Base-by-base conservation (phyloP, 106 monocot species). In the Chionographis japonica region DNA sequence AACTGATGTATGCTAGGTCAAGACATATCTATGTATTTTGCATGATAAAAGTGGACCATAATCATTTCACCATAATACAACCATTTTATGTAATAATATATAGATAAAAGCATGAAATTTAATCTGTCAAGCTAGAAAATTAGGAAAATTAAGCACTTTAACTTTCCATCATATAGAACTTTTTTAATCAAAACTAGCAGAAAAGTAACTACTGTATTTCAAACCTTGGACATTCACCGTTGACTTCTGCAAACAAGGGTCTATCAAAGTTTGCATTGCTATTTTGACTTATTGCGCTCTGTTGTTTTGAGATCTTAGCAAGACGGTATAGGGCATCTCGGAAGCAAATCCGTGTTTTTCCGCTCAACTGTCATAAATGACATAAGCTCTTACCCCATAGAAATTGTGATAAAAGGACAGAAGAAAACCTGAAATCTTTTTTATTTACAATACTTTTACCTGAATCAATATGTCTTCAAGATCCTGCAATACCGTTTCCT, bases 311-410 rank as follows among this genome's bases (percentile, higher is more conserved):
- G 52, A 39, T 65, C n/a, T 58, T 52, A 39, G 78, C 78, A 60
- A 78, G 78, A 13, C 78, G 78, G 27, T 72, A 78, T 9, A 78
- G 35, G 14, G 65, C 57, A 67, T 78, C 78, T 6, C 78, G 71
- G 14, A 71, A 72, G 78, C 78, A 72, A 50, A 78, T 72, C 71
- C 78, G 37, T 12, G 60, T 58, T 20, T 71, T 66, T 66, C 7
- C 15, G 35, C 43, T 65, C 71, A 78, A 58, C 78, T 78, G 72
- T 64, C 46, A 46, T 46, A 6, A 46, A 46, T 51, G 8, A 42
- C 8, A 27, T 27, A 70, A 38, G 17, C 41, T 27, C 27, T 27
- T 27, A 56, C 36, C 4, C 16, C 12, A 36, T 59, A 7, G 51
- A 12, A 10, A 61, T 50, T 54, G 8, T 20, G 5, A 11, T 16